Evolutionary conservation across 176 grass and related monocot genomes (phyloP).

Genomic region (Oryza officinalis): DNA sequence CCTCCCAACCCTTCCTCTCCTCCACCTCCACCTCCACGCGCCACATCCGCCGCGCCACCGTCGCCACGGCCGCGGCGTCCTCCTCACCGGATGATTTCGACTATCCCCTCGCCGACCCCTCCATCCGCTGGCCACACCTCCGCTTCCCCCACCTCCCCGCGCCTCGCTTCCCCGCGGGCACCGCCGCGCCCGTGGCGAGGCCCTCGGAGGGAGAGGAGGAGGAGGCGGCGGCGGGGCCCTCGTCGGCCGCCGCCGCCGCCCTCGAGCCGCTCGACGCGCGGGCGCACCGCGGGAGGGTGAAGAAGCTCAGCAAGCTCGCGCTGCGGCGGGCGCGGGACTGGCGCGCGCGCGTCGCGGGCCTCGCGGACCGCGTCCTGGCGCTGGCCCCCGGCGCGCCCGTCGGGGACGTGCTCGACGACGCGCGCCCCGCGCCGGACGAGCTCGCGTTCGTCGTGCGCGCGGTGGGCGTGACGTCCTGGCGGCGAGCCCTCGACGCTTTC

Average conservation of each 20-base stretch:
- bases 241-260: neutral
- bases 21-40: slow-evolving; percentile 28
- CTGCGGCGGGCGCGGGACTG: slow-evolving; percentile 78
- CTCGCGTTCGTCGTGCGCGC: slow-evolving; percentile 67
- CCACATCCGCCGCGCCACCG: slow-evolving; percentile 36
- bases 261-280: slow-evolving; percentile 74
- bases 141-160: slow-evolving; percentile 59
- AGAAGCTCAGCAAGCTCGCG: slow-evolving; percentile 83
- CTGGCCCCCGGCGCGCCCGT: slow-evolving; percentile 56
- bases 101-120: slow-evolving; percentile 80
- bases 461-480: slow-evolving; percentile 67
- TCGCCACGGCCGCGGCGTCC: slow-evolving; percentile 6
- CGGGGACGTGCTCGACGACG: slow-evolving; percentile 61
- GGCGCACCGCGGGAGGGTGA: slow-evolving; percentile 61
- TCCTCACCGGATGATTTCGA: slow-evolving; percentile 55
- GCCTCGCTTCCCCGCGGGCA: slow-evolving; percentile 42
- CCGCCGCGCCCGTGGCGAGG: neutral
- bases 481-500: slow-evolving; percentile 77
- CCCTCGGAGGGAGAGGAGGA: neutral
- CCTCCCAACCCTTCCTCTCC: slow-evolving; percentile 35
- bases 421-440: slow-evolving; percentile 59
- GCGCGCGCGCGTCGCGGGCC: slow-evolving; percentile 60
- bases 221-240: neutral
- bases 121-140: slow-evolving; percentile 81
- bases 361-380: slow-evolving; percentile 56